These are phyloP conservation scores for Plectosphaerella plurivora DNA, from an alignment of 2,329 filamentous ascomycete species.

Conservation along the genomic window DNA sequence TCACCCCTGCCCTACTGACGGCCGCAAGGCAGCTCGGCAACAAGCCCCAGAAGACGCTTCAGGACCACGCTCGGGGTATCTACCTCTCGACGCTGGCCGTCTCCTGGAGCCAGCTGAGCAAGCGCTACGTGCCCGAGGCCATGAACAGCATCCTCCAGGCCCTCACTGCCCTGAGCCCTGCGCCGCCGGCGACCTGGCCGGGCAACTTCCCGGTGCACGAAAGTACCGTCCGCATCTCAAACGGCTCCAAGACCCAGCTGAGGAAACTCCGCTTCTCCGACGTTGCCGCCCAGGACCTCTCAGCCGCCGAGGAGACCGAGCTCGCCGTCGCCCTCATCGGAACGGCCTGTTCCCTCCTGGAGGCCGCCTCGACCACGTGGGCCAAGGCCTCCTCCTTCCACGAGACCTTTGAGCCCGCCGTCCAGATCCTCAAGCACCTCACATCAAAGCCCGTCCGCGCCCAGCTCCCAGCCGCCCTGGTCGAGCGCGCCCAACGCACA, in stretches of 20 bases:
- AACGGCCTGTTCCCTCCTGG: constrained; percentile 62
- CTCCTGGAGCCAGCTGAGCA: constrained; percentile 25
- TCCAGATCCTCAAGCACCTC: constrained; percentile 50
- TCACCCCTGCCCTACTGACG: constrained; percentile 83
- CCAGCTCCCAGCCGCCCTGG: constrained; percentile 42
- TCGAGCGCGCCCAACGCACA: constrained; percentile 35
- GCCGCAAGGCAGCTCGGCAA: constrained; percentile 81
- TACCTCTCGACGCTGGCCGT: constrained; percentile 76
- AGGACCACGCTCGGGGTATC: constrained; percentile 67
- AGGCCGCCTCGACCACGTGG: constrained; percentile 69
- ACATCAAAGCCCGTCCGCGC: constrained; percentile 39
- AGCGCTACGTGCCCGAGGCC: constrained; percentile 85
- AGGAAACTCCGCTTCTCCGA: constrained; percentile 57
- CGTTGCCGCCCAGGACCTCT: constrained; percentile 30
- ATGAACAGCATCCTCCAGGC: constrained; percentile 60
- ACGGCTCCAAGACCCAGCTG: not conserved
- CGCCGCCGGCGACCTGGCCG: constrained; percentile 36
- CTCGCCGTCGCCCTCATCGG: constrained; percentile 56
- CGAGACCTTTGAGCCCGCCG: constrained; percentile 70
- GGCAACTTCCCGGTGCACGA: constrained; percentile 60
- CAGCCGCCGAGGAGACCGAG: constrained; percentile 25
- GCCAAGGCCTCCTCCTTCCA: constrained; percentile 65
- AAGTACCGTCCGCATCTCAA: not conserved
- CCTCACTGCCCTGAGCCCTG: constrained; percentile 68
- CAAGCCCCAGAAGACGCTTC: constrained; percentile 59